Conservation (phyloP, 768 basidiomycete genomes). For the Podaxis sp. region DNA sequence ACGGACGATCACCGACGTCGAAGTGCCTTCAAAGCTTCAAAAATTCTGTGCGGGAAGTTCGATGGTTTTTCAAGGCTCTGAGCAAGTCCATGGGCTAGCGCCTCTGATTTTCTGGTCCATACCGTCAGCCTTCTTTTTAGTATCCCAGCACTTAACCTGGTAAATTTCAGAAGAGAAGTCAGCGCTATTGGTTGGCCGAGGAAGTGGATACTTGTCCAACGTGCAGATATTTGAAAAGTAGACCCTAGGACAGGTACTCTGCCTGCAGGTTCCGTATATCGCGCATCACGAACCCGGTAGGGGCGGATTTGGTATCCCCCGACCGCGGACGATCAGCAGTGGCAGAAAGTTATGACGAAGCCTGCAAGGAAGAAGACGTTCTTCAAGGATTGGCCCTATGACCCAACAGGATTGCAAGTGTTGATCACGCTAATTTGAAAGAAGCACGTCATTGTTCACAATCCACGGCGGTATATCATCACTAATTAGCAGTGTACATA, state of each 20-base stretch:
- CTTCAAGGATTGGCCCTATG: background rate
- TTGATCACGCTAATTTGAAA: too few species aligned
- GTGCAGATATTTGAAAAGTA: background rate
- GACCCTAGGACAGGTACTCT: background rate
- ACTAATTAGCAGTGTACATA: background rate
- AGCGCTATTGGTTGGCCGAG: too few species aligned
- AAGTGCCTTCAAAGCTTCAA: background rate
- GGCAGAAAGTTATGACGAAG: background rate
- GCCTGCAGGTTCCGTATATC: background rate
- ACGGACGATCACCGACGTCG: background rate
- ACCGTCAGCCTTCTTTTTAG: background rate
- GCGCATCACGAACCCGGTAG: background rate
- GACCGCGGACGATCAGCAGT: background rate
- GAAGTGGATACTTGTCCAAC: too few species aligned
- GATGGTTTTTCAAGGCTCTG: background rate
- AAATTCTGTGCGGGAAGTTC: background rate
- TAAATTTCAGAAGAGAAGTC: too few species aligned
- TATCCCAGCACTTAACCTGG: background rate
- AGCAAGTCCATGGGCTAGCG: background rate
- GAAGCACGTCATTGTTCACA: background rate
- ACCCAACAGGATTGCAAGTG: too few species aligned
- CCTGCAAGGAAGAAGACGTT: background rate
- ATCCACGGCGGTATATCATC: background rate
- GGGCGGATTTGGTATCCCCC: background rate
- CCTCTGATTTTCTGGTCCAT: background rate